Evolutionary conservation across 2,329 filamentous ascomycete genomes (phyloP), one percentile per base, ranked within the genome.

Genomic region (Xylariomycetidae sp.): DNA sequence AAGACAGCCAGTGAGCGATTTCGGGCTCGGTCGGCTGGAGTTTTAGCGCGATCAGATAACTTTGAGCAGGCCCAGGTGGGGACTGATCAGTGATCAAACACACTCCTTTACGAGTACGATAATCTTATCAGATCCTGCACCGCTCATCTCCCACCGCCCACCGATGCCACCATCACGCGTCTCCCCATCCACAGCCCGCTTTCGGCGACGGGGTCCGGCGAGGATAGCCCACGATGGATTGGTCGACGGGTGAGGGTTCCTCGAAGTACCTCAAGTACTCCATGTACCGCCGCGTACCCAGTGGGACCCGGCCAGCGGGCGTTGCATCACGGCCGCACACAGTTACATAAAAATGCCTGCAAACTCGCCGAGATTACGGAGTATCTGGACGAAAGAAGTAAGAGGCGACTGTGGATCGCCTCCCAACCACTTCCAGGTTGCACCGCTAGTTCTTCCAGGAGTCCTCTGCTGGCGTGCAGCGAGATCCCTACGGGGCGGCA

Each of bases 111-210:
- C n/a, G n/a, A n/a, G n/a, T n/a, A 26, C 30, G 44, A 48, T 47
- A 46, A 56, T 54, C 52, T 56, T 56, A 56, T 54, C 52, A 52
- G 52, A 57, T 57, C 47, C 42, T 49, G 40, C 43, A 43, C 25
- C 29, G 15, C n/a, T 23, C 23, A 26, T 29, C 24, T 19, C 19
- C 19, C 23, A 14, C 31, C 29, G n/a, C 15, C 22, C 15, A 27
- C 16, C 20, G 12, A 17, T 24, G 31, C 34, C 34, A 32, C 39
- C 39, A 40, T 40, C 40, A 35, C 29, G 34, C 34, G 39, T 19
- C 26, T 15, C 22, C 35, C 38, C 13, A 32, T 35, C 24, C 22
- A 22, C 13, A 17, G 37, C 36, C 40, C 40, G 43, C 43, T 42
- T 38, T 47, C 47, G 47, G 46, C 43, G 37, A 24, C 35, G 44